These are phyloP conservation scores for Grosmannia huntii DNA, from an alignment of 2,329 filamentous ascomycete species.

Conservation along the genomic window DNA sequence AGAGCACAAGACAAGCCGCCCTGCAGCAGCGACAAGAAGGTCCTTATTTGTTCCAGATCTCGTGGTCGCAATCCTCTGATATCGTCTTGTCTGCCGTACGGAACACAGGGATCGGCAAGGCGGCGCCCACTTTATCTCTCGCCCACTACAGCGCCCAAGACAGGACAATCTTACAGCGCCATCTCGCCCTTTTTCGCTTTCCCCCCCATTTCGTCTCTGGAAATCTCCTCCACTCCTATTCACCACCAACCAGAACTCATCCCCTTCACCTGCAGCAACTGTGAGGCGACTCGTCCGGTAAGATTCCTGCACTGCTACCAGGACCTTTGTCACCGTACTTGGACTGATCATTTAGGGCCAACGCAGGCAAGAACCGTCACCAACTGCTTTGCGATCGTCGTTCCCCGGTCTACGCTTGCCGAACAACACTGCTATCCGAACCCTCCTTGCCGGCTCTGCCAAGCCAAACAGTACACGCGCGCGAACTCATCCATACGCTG, in stretches of 20 bases:
- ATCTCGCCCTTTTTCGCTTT: not conserved
- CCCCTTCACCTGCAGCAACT: not conserved
- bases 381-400: no score
- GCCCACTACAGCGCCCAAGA: not conserved
- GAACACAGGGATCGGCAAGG: not conserved
- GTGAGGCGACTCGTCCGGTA: not conserved
- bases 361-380: not conserved
- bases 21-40: not conserved
- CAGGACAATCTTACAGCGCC: not conserved
- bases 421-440: not conserved
- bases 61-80: not conserved
- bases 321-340: not conserved
- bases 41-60: not conserved
- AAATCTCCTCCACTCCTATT: not conserved
- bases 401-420: not conserved
- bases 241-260: not conserved
- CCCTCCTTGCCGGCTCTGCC: not conserved
- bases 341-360: not conserved
- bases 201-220: not conserved
- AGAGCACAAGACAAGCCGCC: not conserved
- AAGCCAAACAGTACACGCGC: not conserved
- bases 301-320: not conserved
- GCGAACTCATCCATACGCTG: no score
- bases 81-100: not conserved
- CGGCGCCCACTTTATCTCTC: not conserved